These are phyloP conservation scores for Didymella lethalis DNA, from an alignment of 2,329 filamentous ascomycete genomes.

Conservation along the genomic window DNA sequence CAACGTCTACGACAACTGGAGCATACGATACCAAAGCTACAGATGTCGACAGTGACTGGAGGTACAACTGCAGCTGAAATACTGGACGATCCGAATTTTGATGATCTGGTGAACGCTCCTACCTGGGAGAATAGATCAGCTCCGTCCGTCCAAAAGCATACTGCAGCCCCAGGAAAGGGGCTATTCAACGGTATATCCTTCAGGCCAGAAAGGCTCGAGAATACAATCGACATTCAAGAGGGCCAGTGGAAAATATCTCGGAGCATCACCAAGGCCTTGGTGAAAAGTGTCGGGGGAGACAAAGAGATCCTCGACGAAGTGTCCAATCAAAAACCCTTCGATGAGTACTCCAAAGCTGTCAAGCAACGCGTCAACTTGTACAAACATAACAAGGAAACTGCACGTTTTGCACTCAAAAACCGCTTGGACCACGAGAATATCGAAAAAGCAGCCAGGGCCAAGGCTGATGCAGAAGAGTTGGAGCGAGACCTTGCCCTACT, in stretches of 20 bases:
- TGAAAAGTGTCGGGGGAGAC: not conserved
- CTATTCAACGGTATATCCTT: not conserved
- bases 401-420: not conserved
- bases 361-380: not conserved
- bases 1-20: not conserved
- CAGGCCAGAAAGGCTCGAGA: not conserved
- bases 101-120: not conserved
- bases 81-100: not conserved
- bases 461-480: slow-evolving; percentile 5
- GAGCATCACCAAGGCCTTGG: not conserved
- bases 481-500: slow-evolving; percentile 4
- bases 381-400: not conserved
- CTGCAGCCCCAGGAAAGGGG: too few relatives aligned
- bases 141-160: not conserved
- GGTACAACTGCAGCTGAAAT: not conserved
- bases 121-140: not conserved
- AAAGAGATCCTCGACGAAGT: not conserved
- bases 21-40: not conserved
- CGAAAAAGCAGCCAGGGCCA: not conserved
- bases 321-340: not conserved
- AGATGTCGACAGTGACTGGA: not conserved
- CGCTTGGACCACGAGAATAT: not conserved
- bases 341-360: not conserved
- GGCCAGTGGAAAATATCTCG: not conserved
- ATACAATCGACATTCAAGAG: not conserved